phyloP scores from a whole-genome alignment of 1,284 basidiomycete genomes.

The Dichomitus squalens region DNA sequence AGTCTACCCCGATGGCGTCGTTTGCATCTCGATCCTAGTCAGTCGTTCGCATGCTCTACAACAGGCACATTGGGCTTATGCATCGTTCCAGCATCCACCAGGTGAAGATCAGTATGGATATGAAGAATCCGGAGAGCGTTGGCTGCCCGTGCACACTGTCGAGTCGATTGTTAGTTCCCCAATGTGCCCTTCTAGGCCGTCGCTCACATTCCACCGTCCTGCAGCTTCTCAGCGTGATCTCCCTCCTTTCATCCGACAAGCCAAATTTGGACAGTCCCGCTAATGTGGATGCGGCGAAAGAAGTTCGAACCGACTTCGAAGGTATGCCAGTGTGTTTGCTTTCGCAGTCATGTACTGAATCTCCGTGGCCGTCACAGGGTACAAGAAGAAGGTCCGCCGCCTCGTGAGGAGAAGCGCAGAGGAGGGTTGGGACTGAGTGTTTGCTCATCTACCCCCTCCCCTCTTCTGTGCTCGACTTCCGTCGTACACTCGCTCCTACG shows the following conservation, averaged over 20 bases:
- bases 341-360: background rate
- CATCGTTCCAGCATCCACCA: slow-evolving; percentile 76
- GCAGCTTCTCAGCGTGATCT: slow-evolving; percentile 95
- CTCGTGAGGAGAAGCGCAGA: slow-evolving; percentile 85
- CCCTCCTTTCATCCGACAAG: slow-evolving; percentile 88
- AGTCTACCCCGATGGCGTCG: slow-evolving; percentile 90
- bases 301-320: slow-evolving; percentile 75
- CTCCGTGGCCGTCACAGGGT: slow-evolving; percentile 44
- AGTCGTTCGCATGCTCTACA: slow-evolving; percentile 31
- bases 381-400: slow-evolving; percentile 93
- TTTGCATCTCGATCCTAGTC: slow-evolving; percentile 96
- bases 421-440: slow-evolving; percentile 70
- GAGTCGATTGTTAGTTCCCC: slow-evolving; percentile 89
- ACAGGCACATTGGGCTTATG: background rate
- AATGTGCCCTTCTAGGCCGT: background rate
- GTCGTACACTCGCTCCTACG: slow-evolving; percentile 1
- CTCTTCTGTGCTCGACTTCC: background rate
- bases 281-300: slow-evolving; percentile 95
- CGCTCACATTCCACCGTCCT: background rate
- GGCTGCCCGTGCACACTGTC: slow-evolving; percentile 96
- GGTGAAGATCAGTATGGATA: slow-evolving; percentile 98
- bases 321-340: slow-evolving; percentile 44
- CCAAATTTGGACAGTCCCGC: slow-evolving; percentile 96
- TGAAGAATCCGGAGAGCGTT: slow-evolving; percentile 96
- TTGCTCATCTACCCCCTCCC: background rate